Conservation (phyloP, 305 asterid species). For the Withania somnifera region DNA sequence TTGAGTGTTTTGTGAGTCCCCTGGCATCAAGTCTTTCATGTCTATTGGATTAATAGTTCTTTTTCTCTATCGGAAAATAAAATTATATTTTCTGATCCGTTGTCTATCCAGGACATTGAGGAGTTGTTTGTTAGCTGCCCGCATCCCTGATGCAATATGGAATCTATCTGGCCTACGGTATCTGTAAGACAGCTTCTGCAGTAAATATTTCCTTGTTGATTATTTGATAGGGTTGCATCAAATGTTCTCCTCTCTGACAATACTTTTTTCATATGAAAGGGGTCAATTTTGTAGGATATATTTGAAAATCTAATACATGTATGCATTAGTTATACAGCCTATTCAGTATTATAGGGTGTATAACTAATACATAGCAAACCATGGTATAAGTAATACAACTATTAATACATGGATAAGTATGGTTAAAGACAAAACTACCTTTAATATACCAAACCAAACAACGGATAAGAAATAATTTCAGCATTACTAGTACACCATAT, state of each 20-base stretch:
- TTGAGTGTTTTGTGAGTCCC: slow-evolving; percentile 6
- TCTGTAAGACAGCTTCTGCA: slow-evolving; percentile 2
- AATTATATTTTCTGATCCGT: not conserved
- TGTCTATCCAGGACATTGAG: slow-evolving; percentile 11
- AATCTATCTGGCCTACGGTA: not conserved
- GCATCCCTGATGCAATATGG: slow-evolving; percentile 7
- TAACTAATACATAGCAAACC: too few relatives aligned
- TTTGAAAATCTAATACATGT: too few relatives aligned
- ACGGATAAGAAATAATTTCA: too few relatives aligned
- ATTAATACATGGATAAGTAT: too few relatives aligned
- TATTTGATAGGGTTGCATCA: not conserved
- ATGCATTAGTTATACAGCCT: too few relatives aligned
- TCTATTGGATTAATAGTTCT: not conserved
- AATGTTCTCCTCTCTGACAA: not conserved
- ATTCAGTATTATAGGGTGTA: too few relatives aligned
- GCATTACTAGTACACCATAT: too few relatives aligned
- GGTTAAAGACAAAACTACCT: too few relatives aligned
- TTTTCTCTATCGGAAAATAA: not conserved
- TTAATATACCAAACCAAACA: too few relatives aligned
- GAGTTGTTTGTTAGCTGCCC: slow-evolving; percentile 1
- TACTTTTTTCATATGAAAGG: not conserved
- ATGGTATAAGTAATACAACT: too few relatives aligned
- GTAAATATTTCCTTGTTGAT: not conserved
- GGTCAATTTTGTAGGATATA: too few relatives aligned
- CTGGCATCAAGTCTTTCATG: not conserved